Evolutionary conservation across 108 stramenopile species (phyloP), one percentile per base, ranked within the genome.

Genomic region (Fragilaria crotonensis): DNA sequence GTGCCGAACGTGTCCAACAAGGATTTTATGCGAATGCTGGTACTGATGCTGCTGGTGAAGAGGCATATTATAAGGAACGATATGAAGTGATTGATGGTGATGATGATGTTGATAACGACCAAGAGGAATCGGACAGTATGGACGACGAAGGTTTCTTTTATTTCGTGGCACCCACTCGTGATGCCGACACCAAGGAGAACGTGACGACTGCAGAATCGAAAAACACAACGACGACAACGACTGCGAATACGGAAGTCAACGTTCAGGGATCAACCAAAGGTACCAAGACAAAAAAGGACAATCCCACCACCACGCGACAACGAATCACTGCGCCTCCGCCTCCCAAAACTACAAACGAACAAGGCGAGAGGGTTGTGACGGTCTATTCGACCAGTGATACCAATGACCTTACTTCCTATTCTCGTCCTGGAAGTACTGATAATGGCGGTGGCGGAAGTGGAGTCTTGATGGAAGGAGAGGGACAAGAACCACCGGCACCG

Each of bases 291-390:
- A 51, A 62, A 32, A n/a, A n/a, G n/a, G n/a, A 25, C 36, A 31
- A 23, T 33, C 32, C 48, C 51, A 58, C 31, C 48, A 57, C 22
- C 64, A 32, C 11, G n/a, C n/a, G n/a, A n/a, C n/a, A n/a, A n/a
- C 44, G 45, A 5, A 20, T 68, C 33, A 77, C 87, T 0, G 76
- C 85, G 29, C 81, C 75, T 14, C 87, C 83, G 11, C 72, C 79
- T 11, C 59, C 56, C 33, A 33, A 74, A 14, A 60, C 78, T 63
- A 76, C 79, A 19, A 83, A 87, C 48, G 91, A 81, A 61, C 66
- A 85, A 48, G 91, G 91, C 36, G 87, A 87, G 68, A 69, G 81
- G 32, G 80, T 84, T 0, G 91, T 89, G 2, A 89, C 91, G 2
- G 53, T 87, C 0, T 93, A 89, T 59, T 81, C 81, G 27, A 82